These are phyloP conservation scores for Pichia sp. DNA, from an alignment of 1,139 yeast genomes.

Conservation along the genomic window DNA sequence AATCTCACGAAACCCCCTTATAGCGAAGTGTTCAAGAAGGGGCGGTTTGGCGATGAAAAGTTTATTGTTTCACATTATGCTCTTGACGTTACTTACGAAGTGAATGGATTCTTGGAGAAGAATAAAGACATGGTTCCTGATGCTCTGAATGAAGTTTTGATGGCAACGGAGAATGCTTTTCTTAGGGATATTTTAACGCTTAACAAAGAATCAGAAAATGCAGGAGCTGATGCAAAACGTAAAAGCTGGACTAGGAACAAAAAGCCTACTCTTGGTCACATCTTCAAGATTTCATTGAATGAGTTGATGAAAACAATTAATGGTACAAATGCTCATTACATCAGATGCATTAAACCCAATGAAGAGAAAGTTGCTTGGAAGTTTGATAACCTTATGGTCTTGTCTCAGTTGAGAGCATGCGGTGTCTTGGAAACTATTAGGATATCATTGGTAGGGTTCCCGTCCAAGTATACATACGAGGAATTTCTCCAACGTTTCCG, in stretches of 20 bases:
- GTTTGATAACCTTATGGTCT: slow-evolving; percentile 90
- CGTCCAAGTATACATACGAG: slow-evolving; percentile 90
- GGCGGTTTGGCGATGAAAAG: slow-evolving; percentile 88
- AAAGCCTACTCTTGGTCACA: slow-evolving; percentile 91
- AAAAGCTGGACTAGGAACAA: slow-evolving; percentile 38
- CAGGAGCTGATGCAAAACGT: not conserved
- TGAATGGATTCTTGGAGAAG: slow-evolving; percentile 93
- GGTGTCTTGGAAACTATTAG: slow-evolving; percentile 97
- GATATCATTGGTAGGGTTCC: slow-evolving; percentile 97
- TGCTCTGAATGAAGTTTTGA: slow-evolving; percentile 82
- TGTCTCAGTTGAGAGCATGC: slow-evolving; percentile 93
- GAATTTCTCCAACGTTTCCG: slow-evolving; percentile 91
- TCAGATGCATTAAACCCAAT: slow-evolving; percentile 96
- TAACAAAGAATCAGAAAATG: slow-evolving; percentile 24
- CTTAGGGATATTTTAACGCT: slow-evolving; percentile 59
- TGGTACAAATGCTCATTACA: slow-evolving; percentile 92
- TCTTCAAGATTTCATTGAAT: slow-evolving; percentile 84
- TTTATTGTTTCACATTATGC: slow-evolving; percentile 94
- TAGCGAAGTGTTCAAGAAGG: slow-evolving; percentile 77
- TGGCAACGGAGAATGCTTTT: slow-evolving; percentile 57
- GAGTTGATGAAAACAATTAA: slow-evolving; percentile 90
- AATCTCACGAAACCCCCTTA: slow-evolving; percentile 75
- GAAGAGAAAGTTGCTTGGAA: slow-evolving; percentile 92
- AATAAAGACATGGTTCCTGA: slow-evolving; percentile 97
- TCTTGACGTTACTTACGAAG: slow-evolving; percentile 84